Base-by-base conservation (phyloP, 2,329 filamentous ascomycete genomes). In the Alternaria sp. region DNA sequence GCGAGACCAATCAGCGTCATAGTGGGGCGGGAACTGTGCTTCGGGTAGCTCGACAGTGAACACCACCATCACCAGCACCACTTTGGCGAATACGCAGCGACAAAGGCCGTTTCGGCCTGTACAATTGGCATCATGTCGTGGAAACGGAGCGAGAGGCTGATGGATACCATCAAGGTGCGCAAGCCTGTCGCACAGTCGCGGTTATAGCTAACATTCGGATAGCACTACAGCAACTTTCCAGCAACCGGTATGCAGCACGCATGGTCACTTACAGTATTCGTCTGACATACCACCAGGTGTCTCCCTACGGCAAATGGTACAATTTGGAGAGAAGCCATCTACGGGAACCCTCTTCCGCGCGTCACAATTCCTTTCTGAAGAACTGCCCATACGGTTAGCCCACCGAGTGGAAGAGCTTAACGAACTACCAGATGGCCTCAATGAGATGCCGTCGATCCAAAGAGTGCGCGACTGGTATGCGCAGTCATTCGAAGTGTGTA, bases 381-480 rank as follows among this genome's bases (percentile, higher is more conserved):
- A 99, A 85, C 89, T 99, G 23, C 96, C 96, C 71, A 99, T 99
- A 76, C 92, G 96, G 57, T 86, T 99, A 65, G 96, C 96, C 74
- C 96, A 99, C 83, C 92, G 96, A 68, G 96, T 99, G 63, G 92
- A 97, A 81, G 96, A 99, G 83, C 88, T 99, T 61, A 90, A 91
- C 66, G 92, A 93, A 76, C 86, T 99, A 3, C 96, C 96, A 36
- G 96, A 99, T 86, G 96, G 96, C 59, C 88, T 99, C 66, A 97
- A 93, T 79, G 94, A 98, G 72, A 98, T 99, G 96, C 93, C 94
- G 43, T 98, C 96, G 11, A 97, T 99, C 71, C 90, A 91, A 80
- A 93, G 91, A 76, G 96, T 99, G 71, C 91, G 94, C 80, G 94
- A 98, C 77, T 99, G 96, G 96, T 99, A 99, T 81, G 96, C 95